phyloP scores from a whole-genome alignment of 176 grass and related monocot species.

The Phoenix roebelenii region DNA sequence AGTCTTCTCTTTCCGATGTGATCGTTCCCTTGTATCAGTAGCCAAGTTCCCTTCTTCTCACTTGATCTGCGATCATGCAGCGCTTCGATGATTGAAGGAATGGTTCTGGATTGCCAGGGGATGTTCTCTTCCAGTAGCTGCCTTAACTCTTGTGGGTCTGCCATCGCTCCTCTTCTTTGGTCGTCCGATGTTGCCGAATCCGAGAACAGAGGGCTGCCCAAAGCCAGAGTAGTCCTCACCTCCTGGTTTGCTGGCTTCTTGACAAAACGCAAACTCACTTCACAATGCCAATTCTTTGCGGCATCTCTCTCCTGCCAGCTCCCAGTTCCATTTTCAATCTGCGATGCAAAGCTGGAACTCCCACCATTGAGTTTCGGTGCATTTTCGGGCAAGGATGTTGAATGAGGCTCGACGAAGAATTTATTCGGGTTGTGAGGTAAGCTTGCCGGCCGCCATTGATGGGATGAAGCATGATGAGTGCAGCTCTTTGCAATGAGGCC shows the following conservation, averaged over 20 bases:
- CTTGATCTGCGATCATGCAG: neutral
- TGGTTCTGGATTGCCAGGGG: slow-evolving; percentile 46
- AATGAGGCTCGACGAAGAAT: slow-evolving; percentile 16
- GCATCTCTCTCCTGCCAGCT: slow-evolving; percentile 3
- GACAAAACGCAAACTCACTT: neutral
- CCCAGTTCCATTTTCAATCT: neutral
- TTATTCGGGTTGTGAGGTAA: slow-evolving; percentile 22
- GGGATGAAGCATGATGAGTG: slow-evolving; percentile 10
- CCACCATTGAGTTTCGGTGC: neutral
- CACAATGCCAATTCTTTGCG: neutral
- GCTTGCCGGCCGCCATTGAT: slow-evolving; percentile 32
- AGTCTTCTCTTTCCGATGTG: slow-evolving; percentile 30
- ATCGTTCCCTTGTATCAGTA: slow-evolving; percentile 56
- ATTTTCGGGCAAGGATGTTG: slow-evolving; percentile 2
- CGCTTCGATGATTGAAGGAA: slow-evolving; percentile 40
- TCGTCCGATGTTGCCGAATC: slow-evolving; percentile 63
- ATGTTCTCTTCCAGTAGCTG: slow-evolving; percentile 48
- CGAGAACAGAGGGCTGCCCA: slow-evolving; percentile 40
- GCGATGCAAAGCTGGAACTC: neutral
- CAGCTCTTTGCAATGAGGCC: neutral
- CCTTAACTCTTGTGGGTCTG: slow-evolving; percentile 36
- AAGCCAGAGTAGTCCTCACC: slow-evolving; percentile 25
- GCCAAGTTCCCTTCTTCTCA: slow-evolving; percentile 28
- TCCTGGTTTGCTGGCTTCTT: slow-evolving; percentile 22
- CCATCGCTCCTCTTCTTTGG: slow-evolving; percentile 3